Evolutionary conservation across 257 asterid species (phyloP), one percentile per base, ranked within the genome.

Genomic region (Anisodus tanguticus): DNA sequence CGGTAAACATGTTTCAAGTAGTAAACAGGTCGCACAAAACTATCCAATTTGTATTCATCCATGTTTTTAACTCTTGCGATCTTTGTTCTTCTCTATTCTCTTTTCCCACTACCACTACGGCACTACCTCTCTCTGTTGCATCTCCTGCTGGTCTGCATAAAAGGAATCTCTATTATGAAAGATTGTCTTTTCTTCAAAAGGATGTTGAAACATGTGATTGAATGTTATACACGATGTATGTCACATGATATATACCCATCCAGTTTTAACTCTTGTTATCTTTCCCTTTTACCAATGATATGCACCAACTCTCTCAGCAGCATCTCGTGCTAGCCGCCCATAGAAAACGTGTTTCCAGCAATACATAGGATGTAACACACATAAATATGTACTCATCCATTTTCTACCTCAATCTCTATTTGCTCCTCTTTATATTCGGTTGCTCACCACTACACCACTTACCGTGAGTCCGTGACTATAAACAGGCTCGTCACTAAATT

Each of bases 151-250:
- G 55, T 70, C 78, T 70, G 22, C 51, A 70, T 41, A 39, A 8
- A 41, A 70, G 54, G 79, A 17, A 19, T 9, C 8, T 9, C 35
- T 17, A 17, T 43, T 70, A 41, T 70, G 8, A 70, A 5, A 72
- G 80, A 5, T 19, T 9, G 10, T 72, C 39, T 12, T 45, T 47
- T 72, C 43, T 47, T 74, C 80, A 11, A 74, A 22, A 47, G 16
- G 9, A 74, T 58, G n/a, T 60, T 60, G 67, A 19, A 60, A 60
- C 12, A 8, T 3, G 26, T 58, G 60, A 5, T 26, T n/a, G 10
- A 47, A 72, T 12, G 62, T 74, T 72, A 72, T 72, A n/a, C 39
- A 47, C 31, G 41, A 72, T 72, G 10, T 72, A 72, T 72, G 39
- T 72, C n/a, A 47, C 10, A 47, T 19, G 59, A 72, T 19, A 47